Evolutionary conservation across 208 protist species (phyloP).

Genomic region (Spironucleus salmonicida): DNA sequence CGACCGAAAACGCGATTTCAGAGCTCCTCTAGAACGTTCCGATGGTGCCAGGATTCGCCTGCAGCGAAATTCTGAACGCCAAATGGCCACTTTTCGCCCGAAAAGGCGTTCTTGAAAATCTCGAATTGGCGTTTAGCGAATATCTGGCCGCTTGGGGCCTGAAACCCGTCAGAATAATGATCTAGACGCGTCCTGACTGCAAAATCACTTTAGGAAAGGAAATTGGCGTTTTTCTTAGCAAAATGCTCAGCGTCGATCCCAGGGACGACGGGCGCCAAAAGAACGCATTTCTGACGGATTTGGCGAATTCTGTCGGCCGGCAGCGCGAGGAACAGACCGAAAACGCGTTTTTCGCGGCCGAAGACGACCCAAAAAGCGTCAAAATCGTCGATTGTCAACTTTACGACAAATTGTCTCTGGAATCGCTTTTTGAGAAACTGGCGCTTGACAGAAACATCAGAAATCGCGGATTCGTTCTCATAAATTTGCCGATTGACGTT

Average conservation of each 20-base stretch:
- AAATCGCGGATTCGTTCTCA: neutral
- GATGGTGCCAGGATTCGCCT: constrained; percentile 4
- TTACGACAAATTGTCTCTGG: neutral
- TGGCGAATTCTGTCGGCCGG: too few species aligned
- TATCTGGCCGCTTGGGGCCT: neutral
- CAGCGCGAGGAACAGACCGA: too few species aligned
- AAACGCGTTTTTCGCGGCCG: too few species aligned
- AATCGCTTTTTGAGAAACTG: neutral
- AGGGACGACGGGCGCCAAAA: neutral
- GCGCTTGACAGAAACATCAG: neutral
- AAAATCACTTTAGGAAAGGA: neutral
- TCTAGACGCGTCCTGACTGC: neutral
- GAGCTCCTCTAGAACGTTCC: neutral
- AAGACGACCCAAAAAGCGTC: too few species aligned
- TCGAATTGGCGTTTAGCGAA: neutral
- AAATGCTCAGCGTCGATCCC: neutral
- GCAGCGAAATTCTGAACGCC: neutral
- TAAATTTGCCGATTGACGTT: neutral
- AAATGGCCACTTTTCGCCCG: constrained; percentile 24
- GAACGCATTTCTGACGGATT: too few species aligned
- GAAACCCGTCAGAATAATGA: neutral
- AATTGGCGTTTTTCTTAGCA: neutral
- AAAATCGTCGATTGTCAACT: too few species aligned
- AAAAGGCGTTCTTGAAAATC: constrained; percentile 3
- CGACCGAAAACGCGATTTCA: neutral